Evolutionary conservation across 441 rosid species (phyloP).

Genomic region (Erysimum cheiri): DNA sequence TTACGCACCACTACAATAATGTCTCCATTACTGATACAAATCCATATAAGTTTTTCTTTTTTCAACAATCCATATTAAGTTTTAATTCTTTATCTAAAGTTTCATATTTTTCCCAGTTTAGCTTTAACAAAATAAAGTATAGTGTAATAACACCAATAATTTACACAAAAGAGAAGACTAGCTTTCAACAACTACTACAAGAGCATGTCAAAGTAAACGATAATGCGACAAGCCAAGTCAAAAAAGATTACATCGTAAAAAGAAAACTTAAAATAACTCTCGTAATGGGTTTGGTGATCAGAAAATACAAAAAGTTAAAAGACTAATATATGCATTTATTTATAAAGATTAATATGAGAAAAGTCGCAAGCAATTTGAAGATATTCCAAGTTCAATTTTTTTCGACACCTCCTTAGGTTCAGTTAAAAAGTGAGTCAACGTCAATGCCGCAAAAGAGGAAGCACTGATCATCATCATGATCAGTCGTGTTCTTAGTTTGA

Average conservation of each 20-base stretch:
- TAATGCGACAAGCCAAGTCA: conserved; percentile 34
- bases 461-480: conserved; percentile 31
- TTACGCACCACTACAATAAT: conserved; percentile 40
- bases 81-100: background rate
- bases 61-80: background rate
- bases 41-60: background rate
- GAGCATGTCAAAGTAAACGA: conserved; percentile 45
- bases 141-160: conserved; percentile 18
- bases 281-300: conserved; percentile 47
- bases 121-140: background rate
- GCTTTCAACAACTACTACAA: conserved; percentile 37
- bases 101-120: background rate
- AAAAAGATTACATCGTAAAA: conserved; percentile 35
- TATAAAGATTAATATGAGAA: conserved; percentile 16
- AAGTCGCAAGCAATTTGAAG: conserved; percentile 40
- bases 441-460: conserved; percentile 47
- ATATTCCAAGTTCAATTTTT: conserved; percentile 21
- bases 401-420: conserved; percentile 17
- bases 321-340: background rate
- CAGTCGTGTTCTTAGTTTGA: conserved; percentile 30
- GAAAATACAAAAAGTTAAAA: conserved; percentile 13
- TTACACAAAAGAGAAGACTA: conserved; percentile 18
- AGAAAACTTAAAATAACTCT: background rate
- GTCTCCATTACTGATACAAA: conserved; percentile 42
- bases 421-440: conserved; percentile 44